A percentile compares a stretch with the other conserved stretches of the same genome.
These are phyloP conservation scores for Penicillium coffeae DNA, from an alignment of 495 filamentous ascomycete species.

Conservation along the genomic window DNA sequence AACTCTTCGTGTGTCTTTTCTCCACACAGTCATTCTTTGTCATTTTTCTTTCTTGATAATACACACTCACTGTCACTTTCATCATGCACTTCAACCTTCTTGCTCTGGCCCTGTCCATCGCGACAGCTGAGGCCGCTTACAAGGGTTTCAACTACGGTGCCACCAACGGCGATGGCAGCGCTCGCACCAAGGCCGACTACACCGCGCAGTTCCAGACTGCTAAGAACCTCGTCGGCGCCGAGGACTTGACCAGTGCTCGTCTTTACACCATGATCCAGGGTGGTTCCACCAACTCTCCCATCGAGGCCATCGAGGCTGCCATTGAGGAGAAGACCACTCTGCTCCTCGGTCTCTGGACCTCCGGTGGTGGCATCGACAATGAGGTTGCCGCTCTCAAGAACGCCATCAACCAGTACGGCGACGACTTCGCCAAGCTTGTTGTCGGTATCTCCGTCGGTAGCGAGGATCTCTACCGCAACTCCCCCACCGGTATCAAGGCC, in stretches of 20 bases:
- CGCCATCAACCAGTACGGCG: slow-evolving; percentile 61
- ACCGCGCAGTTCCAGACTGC: slow-evolving; percentile 66
- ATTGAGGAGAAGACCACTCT: slow-evolving; percentile 67
- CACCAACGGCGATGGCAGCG: slow-evolving; percentile 55
- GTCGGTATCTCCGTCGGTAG: slow-evolving; percentile 86
- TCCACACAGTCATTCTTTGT: background rate
- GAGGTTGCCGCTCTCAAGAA: slow-evolving; percentile 64
- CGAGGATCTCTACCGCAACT: slow-evolving; percentile 85
- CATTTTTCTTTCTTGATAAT: background rate
- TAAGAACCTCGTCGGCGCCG: slow-evolving; percentile 62
- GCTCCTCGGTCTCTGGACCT: slow-evolving; percentile 76
- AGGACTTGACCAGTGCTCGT: slow-evolving; percentile 71
- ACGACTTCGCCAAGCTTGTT: slow-evolving; percentile 57
- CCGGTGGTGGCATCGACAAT: slow-evolving; percentile 63
- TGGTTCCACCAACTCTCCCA: slow-evolving; percentile 56
- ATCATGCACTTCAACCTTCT: slow-evolving; percentile 39
- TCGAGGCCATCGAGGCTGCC: slow-evolving; percentile 73
- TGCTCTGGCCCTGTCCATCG: slow-evolving; percentile 42
- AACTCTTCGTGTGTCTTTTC: slow-evolving; percentile 6
- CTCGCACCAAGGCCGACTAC: slow-evolving; percentile 64
- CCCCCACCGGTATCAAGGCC: slow-evolving; percentile 50
- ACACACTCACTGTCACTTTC: slow-evolving; percentile 11
- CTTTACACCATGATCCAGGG: slow-evolving; percentile 62
- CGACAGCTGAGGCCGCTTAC: slow-evolving; percentile 44
- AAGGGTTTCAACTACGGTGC: slow-evolving; percentile 85